These are phyloP conservation scores for Gentiana macrophylla DNA, from an alignment of 257 asterid genomes.

Conservation along the genomic window DNA sequence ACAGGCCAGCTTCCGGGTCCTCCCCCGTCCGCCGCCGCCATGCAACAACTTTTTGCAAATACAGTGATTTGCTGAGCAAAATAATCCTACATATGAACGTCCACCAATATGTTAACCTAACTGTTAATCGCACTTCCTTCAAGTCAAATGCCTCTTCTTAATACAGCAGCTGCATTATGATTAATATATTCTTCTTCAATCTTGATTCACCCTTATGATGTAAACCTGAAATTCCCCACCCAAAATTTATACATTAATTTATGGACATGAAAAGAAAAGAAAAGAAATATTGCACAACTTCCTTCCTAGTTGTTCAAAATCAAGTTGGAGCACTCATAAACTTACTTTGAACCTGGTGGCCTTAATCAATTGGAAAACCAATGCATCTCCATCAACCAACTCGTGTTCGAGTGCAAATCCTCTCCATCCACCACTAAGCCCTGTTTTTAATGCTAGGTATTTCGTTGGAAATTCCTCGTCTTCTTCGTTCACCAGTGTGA, in stretches of 20 bases:
- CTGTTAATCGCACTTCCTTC: too few species aligned
- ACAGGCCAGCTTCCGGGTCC: too few species aligned
- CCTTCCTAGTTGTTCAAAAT: neutral
- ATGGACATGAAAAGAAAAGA: neutral
- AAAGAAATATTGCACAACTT: neutral
- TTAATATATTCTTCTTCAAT: slow-evolving; percentile 1
- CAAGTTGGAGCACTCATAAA: neutral
- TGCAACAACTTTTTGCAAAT: too few species aligned
- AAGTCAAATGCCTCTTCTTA: too few species aligned
- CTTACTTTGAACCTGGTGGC: slow-evolving; percentile 44
- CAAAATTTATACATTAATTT: too few species aligned
- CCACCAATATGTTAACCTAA: too few species aligned
- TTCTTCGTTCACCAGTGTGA: slow-evolving; percentile 44
- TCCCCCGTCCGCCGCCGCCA: too few species aligned
- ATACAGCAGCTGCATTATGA: too few species aligned
- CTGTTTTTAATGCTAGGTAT: slow-evolving; percentile 42
- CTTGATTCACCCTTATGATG: slow-evolving; percentile 9
- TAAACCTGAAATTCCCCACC: slow-evolving; percentile 8
- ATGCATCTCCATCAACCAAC: slow-evolving; percentile 52
- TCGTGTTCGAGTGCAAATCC: slow-evolving; percentile 57
- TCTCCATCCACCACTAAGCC: slow-evolving; percentile 81
- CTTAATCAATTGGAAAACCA: slow-evolving; percentile 43
- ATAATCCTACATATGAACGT: too few species aligned
- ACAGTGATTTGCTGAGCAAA: too few species aligned
- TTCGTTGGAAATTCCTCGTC: slow-evolving; percentile 30